These are phyloP conservation scores for Leptographium procerum DNA, from an alignment of 2,329 filamentous ascomycete species.

Conservation along the genomic window DNA sequence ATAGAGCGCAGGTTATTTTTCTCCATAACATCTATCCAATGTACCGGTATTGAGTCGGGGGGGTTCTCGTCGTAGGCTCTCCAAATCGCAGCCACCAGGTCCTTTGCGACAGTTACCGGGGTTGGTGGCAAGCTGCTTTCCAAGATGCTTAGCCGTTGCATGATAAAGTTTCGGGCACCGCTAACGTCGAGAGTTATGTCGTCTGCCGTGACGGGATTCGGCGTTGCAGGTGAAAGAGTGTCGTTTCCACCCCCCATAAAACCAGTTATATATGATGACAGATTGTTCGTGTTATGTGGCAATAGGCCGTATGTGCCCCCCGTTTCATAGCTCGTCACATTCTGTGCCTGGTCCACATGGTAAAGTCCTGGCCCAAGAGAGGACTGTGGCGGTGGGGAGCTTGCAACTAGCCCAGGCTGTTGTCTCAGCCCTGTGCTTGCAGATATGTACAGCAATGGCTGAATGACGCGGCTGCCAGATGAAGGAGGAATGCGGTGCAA, in stretches of 20 bases:
- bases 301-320: no score
- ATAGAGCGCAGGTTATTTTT: constrained; percentile 6
- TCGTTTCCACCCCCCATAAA: not conserved
- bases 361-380: not conserved
- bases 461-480: constrained; percentile 10
- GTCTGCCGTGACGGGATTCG: not conserved
- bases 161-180: constrained; percentile 25
- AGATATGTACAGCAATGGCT: constrained; percentile 11
- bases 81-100: constrained; percentile 28
- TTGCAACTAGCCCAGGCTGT: not conserved
- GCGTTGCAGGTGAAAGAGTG: not conserved
- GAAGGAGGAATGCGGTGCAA: constrained; percentile 9
- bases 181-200: constrained; percentile 14
- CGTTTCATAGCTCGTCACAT: not conserved
- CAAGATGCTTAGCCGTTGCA: constrained; percentile 23
- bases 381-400: not conserved
- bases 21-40: constrained; percentile 29
- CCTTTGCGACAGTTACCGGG: constrained; percentile 25
- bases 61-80: constrained; percentile 24
- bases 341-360: not conserved
- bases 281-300: not conserved
- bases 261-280: constrained; percentile 2
- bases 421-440: constrained; percentile 10
- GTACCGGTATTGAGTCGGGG: constrained; percentile 16
- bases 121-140: constrained; percentile 26